phyloP scores from a whole-genome alignment of 495 filamentous ascomycete species.

The Talaromyces thailandensis region DNA sequence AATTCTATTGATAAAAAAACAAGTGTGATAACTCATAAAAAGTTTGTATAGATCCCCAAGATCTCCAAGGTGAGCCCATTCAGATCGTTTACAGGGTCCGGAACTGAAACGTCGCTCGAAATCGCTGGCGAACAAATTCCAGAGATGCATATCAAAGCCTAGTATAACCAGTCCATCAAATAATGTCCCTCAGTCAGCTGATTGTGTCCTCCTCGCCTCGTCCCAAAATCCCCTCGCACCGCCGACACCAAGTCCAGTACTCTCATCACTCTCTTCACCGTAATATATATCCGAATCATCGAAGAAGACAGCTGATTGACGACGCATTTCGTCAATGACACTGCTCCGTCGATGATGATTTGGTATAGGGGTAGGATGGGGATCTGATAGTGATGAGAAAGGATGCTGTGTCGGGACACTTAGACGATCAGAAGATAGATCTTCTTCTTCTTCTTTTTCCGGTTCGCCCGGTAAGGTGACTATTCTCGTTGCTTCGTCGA shows the following conservation, averaged over 20 bases:
- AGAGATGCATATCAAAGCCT: background rate
- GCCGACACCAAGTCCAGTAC: background rate
- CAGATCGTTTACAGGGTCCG: background rate
- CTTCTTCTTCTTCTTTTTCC: background rate
- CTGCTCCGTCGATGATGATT: slow-evolving; percentile 24
- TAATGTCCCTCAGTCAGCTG: background rate
- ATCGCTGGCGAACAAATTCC: background rate
- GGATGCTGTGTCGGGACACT: background rate
- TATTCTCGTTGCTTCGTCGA: slow-evolving; percentile 1
- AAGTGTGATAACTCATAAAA: background rate
- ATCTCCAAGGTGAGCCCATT: background rate
- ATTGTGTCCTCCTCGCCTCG: background rate
- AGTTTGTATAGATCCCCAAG: background rate
- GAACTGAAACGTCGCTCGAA: no score
- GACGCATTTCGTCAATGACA: slow-evolving; percentile 48
- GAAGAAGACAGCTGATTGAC: slow-evolving; percentile 55
- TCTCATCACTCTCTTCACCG: slow-evolving; percentile 21
- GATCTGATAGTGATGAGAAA: background rate
- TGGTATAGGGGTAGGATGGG: background rate
- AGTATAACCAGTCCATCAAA: background rate
- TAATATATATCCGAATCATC: slow-evolving; percentile 43
- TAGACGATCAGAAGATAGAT: background rate
- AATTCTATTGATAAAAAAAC: background rate
- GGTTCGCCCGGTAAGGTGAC: background rate
- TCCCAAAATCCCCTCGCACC: background rate